phyloP scores from a whole-genome alignment of 2,329 filamentous ascomycete genomes.

The Davidsoniella neocaledoniae region DNA sequence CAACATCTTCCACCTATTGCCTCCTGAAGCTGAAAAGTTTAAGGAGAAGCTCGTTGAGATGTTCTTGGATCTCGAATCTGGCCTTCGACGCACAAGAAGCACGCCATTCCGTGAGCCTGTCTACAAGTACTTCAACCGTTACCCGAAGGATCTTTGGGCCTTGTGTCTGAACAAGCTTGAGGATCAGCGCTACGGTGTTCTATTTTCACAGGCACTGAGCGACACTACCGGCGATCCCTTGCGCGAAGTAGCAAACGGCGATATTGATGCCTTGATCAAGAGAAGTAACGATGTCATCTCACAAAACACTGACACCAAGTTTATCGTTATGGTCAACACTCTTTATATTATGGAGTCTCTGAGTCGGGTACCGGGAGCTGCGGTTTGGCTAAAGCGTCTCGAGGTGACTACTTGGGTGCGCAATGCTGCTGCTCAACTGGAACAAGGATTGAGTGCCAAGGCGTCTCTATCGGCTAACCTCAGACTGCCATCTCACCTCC shows the following conservation, averaged over 20 bases:
- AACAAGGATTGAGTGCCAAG: constrained; percentile 27
- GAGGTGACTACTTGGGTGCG: constrained; percentile 44
- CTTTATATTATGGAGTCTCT: constrained; percentile 75
- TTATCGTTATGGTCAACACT: constrained; percentile 62
- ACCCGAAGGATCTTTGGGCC: constrained; percentile 72
- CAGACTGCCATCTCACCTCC: constrained; percentile 51
- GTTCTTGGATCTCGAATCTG: constrained; percentile 75
- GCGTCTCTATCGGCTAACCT: constrained; percentile 46
- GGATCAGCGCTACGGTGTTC: constrained; percentile 74
- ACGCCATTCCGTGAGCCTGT: constrained; percentile 85
- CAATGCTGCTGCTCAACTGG: constrained; percentile 58
- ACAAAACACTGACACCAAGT: constrained; percentile 52
- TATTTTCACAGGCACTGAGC: constrained; percentile 73
- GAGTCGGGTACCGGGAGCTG: constrained; percentile 45
- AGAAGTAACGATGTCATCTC: constrained; percentile 45
- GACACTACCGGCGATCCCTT: constrained; percentile 59
- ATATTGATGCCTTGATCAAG: constrained; percentile 55
- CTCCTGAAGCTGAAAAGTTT: constrained; percentile 75
- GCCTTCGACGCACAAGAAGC: constrained; percentile 68
- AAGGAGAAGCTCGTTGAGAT: constrained; percentile 80
- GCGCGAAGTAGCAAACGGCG: constrained; percentile 55
- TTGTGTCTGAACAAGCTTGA: constrained; percentile 66
- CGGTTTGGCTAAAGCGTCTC: constrained; percentile 55
- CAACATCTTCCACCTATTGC: constrained; percentile 93
- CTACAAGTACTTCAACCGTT: constrained; percentile 85